Base-by-base conservation (phyloP, 1,284 basidiomycete species). In the Apiotrichum siamense region DNA sequence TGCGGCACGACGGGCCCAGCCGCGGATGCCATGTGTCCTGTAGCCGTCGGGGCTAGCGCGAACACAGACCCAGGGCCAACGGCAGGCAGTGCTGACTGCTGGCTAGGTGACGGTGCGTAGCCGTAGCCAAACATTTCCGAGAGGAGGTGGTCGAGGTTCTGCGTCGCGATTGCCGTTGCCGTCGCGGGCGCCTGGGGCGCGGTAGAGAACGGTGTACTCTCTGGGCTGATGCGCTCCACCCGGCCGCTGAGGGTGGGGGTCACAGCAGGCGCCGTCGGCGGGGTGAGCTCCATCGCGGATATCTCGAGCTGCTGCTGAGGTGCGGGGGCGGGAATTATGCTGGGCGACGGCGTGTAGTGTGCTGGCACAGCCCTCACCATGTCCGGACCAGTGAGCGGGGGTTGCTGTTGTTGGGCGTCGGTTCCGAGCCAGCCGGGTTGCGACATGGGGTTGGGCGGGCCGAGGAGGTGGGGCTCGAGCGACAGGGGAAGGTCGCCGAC, bases 71-170 rank as follows among this genome's bases (percentile, higher is more conserved):
- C 24, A 25, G 39, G 17, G 17, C 39, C 39, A n/a, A 23, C 33
- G 6, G 25, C 20, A 9, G 39, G 39, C 4, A 26, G 39, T 9
- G 39, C 39, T 15, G 39, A 41, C 41, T 32, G 41, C 43, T 25
- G 49, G 31, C 27, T 15, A n/a, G 27, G 20, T 10, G 33, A 35
- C 7, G 10, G 21, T 13, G n/a, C 18, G 29, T 44, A 44, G 6
- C 44, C 41, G 20, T 48, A 48, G 4, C 54, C 54, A 48, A 55
- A 55, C 44, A 55, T 50, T 17, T 55, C 41, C 5, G 49, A 45
- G 7, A 55, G 31, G n/a, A 49, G 41, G 29, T 45, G 35, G 46
- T 55, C 54, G 3, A 55, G 26, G 4, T 31, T 15, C 26, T 38
- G 45, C 11, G 25, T n/a, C n/a, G n/a, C n/a, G n/a, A n/a, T 26